These are phyloP conservation scores for Metarhizium brunneum DNA, from an alignment of 2,329 filamentous ascomycete genomes.

Conservation along the genomic window DNA sequence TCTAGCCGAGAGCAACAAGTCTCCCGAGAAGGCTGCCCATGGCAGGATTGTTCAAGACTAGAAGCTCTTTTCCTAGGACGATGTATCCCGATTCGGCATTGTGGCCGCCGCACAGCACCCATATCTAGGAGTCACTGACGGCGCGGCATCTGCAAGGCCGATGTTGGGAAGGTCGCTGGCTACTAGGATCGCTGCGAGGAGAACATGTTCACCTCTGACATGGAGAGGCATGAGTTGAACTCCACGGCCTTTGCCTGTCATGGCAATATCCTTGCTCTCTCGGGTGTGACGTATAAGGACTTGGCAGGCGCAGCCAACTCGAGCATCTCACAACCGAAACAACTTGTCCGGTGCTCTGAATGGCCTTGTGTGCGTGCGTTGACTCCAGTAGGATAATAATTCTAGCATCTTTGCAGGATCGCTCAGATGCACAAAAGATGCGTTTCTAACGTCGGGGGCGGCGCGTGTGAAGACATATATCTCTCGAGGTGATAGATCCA, in stretches of 20 bases:
- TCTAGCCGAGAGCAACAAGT: conserved; percentile 87
- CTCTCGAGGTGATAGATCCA: conserved; percentile 19
- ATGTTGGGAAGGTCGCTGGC: conserved; percentile 88
- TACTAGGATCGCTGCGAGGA: conserved; percentile 84
- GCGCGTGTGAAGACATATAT: neutral
- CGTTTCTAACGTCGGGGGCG: neutral
- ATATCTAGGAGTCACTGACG: conserved; percentile 86
- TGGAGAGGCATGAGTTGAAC: conserved; percentile 73
- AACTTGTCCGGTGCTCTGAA: conserved; percentile 87
- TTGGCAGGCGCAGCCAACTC: conserved; percentile 92
- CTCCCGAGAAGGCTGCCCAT: conserved; percentile 95
- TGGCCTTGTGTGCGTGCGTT: conserved; percentile 82
- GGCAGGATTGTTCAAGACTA: conserved; percentile 90
- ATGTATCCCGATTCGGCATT: conserved; percentile 89
- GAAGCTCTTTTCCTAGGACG: conserved; percentile 95
- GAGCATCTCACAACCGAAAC: conserved; percentile 84
- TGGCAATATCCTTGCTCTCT: conserved; percentile 76
- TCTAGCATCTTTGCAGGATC: conserved; percentile 74
- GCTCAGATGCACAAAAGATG: conserved; percentile 19
- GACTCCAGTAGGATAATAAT: conserved; percentile 93
- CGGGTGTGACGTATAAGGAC: conserved; percentile 74
- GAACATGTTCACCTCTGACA: conserved; percentile 71
- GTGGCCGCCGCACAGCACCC: conserved; percentile 84
- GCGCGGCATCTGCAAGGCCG: conserved; percentile 84
- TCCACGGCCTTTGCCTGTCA: conserved; percentile 99